Percentiles rank a stretch among this genome's conserved stretches.
Conservation (phyloP, 2,329 filamentous ascomycete species). For the Pseudopyricularia javanii region DNA sequence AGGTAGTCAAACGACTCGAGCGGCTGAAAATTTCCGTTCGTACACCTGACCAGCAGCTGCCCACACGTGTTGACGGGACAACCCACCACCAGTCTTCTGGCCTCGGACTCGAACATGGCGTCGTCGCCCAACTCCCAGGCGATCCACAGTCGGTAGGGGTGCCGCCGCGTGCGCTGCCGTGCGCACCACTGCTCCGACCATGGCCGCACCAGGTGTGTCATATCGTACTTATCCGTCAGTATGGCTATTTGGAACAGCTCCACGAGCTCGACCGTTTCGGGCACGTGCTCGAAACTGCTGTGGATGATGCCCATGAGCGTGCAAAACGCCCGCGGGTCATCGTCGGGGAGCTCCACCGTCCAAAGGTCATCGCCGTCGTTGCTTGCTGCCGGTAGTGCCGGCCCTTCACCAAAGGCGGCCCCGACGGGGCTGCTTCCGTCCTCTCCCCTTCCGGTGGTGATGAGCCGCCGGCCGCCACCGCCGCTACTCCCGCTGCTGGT, state of each 20-base stretch:
- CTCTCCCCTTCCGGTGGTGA: not conserved
- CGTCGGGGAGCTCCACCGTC: slow-evolving; percentile 17
- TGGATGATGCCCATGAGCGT: slow-evolving; percentile 19
- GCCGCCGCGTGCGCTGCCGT: slow-evolving; percentile 8
- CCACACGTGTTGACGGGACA: slow-evolving; percentile 1
- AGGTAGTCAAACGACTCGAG: slow-evolving; percentile 2
- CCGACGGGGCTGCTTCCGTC: not conserved
- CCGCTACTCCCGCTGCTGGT: not conserved
- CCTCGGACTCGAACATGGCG: slow-evolving; percentile 9
- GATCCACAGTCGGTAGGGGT: slow-evolving; percentile 16
- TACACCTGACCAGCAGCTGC: not conserved
- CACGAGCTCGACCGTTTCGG: slow-evolving; percentile 8
- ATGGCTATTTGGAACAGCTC: slow-evolving; percentile 15
- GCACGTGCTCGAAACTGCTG: slow-evolving; percentile 14
- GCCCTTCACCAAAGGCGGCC: not conserved
- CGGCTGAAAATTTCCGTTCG: not conserved
- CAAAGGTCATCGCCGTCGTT: slow-evolving; percentile 8
- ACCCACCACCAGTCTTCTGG: not conserved
- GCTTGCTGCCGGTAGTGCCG: not conserved
- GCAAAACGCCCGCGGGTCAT: slow-evolving; percentile 14
- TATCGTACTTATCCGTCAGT: slow-evolving; percentile 18
- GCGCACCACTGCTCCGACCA: slow-evolving; percentile 12
- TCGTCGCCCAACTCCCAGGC: slow-evolving; percentile 17
- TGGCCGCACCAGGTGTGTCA: slow-evolving; percentile 11
- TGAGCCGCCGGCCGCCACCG: not conserved